Base-by-base conservation (phyloP, 2,329 filamentous ascomycete species). In the Aspergillus transmontanensis region DNA sequence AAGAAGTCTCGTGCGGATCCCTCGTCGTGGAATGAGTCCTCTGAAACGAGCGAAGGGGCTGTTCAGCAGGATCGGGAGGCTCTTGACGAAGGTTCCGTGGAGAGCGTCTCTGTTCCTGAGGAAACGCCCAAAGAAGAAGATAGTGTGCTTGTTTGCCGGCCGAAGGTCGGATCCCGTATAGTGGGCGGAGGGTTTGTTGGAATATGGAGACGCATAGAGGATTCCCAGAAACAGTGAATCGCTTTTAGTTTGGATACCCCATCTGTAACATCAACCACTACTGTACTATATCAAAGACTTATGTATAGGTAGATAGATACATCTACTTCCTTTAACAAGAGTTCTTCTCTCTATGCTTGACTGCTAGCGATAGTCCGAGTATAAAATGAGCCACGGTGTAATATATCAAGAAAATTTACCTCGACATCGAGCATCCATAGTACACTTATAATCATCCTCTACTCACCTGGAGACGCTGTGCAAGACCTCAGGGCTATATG, bases 141-240 rank as follows among this genome's bases (percentile, higher is more conserved):
- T 4, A 77, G 73, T 64, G 79, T 82, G 43, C 78, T 84, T 67
- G 76, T 86, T n/a, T 85, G 84, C 64, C 77, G 84, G 60, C 84
- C 84, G 2, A 84, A 83, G 66, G 82, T 84, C 59, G 83, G 83
- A 10, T 66, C 76, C 10, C 74, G 77, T 56, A 78, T 83, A 46
- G 72, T 78, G 9, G 84, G 83, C 14, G 84, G 84, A 50, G 84
- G 83, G 3, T 86, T 86, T 66, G 73, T 86, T 57, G 84, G 79
- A 2, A 68, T 85, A 36, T 86, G 80, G 79, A 78, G 77, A 60
- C 79, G 78, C 59, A 80, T 78, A 21, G 77, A 78, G 66, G 73
- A 76, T 67, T 63, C 36, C 4, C 43, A 50, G 57, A 30, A 53
- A 21, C 60, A 58, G 41, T 70, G 60, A 65, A 53, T 62, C 32